These are phyloP conservation scores for Purpureocillium lavendulum DNA, from an alignment of 2,329 filamentous ascomycete species.

Conservation along the genomic window DNA sequence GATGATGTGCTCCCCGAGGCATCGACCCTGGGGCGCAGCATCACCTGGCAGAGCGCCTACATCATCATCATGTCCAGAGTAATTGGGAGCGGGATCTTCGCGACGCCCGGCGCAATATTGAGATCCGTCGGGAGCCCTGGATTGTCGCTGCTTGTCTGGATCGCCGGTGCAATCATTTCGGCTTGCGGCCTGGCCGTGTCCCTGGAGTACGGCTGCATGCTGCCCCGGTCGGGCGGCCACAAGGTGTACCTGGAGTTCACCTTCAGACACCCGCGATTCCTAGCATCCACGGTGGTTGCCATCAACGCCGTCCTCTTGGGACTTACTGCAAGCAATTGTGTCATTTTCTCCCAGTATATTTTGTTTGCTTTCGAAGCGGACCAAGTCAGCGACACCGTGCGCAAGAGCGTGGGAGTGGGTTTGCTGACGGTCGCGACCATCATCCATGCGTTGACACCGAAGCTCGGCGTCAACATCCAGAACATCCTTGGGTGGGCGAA, in stretches of 20 bases:
- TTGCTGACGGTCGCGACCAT: constrained; percentile 49
- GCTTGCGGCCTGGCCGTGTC: constrained; percentile 53
- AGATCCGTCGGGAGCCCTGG: constrained; percentile 59
- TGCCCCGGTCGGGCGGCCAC: constrained; percentile 58
- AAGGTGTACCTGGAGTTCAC: constrained; percentile 68
- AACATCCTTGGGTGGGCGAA: constrained; percentile 57
- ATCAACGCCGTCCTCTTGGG: constrained; percentile 55
- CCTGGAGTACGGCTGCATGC: constrained; percentile 63
- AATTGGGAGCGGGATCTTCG: constrained; percentile 64
- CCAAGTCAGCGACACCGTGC: constrained; percentile 38
- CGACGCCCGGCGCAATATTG: constrained; percentile 60
- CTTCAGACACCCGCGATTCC: constrained; percentile 52
- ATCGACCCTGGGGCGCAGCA: constrained; percentile 46
- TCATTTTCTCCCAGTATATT: constrained; percentile 59
- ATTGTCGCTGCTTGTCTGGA: constrained; percentile 53
- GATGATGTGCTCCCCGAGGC: constrained; percentile 53
- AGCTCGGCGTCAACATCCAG: constrained; percentile 50
- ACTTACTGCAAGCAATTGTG: constrained; percentile 62
- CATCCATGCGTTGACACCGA: constrained; percentile 50
- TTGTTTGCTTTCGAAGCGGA: constrained; percentile 28
- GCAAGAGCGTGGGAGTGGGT: constrained; percentile 48
- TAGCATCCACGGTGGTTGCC: constrained; percentile 56
- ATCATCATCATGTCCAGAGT: constrained; percentile 61
- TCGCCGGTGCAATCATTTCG: constrained; percentile 52
- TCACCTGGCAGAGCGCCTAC: constrained; percentile 56